phyloP scores from a whole-genome alignment of 148 eudicot genomes.

The Agrostemma githago region DNA sequence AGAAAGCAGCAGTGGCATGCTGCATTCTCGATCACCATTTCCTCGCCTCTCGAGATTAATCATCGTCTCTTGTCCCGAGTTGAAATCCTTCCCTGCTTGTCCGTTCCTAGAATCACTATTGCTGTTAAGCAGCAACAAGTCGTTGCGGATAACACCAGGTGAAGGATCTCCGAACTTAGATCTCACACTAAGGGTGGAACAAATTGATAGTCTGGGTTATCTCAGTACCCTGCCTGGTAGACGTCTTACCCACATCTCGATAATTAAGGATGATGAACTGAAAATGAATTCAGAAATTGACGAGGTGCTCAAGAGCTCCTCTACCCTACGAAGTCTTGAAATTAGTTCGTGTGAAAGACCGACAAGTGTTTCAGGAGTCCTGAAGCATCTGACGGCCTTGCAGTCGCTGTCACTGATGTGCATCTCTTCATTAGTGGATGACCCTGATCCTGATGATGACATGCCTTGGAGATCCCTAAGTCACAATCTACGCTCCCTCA shows the following conservation, averaged over 20 bases:
- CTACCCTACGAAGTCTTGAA: neutral
- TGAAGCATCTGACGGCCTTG: constrained; percentile 16
- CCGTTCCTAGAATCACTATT: neutral
- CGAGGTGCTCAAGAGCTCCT: constrained; percentile 1
- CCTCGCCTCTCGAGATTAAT: neutral
- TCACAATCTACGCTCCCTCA: neutral
- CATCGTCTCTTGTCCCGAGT: neutral
- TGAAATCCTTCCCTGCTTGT: neutral
- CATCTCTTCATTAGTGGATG: neutral
- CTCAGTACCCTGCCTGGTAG: neutral
- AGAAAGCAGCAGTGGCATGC: too few relatives aligned
- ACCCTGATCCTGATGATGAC: neutral
- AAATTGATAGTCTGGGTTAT: too few relatives aligned
- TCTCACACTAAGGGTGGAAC: neutral
- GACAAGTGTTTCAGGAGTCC: constrained; percentile 1
- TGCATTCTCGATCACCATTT: neutral
- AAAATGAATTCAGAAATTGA: constrained; percentile 1
- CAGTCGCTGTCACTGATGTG: neutral
- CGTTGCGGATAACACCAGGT: neutral
- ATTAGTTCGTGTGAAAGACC: neutral
- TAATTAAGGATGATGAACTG: neutral
- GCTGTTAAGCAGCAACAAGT: neutral
- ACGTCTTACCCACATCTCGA: neutral
- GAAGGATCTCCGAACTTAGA: too few relatives aligned
- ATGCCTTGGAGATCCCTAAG: neutral